phyloP scores from a whole-genome alignment of 331 rosid genomes.

The Cydonia oblonga region DNA sequence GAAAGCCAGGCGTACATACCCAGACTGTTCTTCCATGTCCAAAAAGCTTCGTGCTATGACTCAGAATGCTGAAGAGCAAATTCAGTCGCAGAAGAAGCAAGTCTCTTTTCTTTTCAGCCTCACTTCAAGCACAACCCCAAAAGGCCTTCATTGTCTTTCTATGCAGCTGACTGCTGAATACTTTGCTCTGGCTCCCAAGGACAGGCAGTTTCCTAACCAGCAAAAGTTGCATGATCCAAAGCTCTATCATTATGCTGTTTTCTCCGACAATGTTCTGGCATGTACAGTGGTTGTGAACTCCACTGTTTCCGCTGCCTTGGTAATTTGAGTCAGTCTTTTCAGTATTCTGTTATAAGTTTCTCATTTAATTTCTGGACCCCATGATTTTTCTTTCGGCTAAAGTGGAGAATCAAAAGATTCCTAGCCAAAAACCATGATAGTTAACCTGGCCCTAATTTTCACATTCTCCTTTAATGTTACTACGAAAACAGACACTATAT shows the following conservation, averaged over 20 bases:
- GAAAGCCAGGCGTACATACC: constrained; percentile 63
- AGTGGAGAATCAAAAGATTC: neutral
- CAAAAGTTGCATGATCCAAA: constrained; percentile 50
- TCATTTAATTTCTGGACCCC: neutral
- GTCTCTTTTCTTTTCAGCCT: constrained; percentile 55
- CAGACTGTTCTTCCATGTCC: constrained; percentile 71
- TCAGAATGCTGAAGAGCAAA: constrained; percentile 60
- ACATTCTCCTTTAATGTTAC: neutral
- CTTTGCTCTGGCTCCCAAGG: constrained; percentile 54
- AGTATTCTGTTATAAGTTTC: neutral
- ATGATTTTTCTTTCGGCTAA: neutral
- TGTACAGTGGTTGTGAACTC: constrained; percentile 91
- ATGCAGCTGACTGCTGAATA: constrained; percentile 77
- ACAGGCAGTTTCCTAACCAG: constrained; percentile 49
- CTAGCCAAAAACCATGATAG: neutral
- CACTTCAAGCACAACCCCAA: constrained; percentile 74
- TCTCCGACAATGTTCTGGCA: constrained; percentile 93
- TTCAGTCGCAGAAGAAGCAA: constrained; percentile 45
- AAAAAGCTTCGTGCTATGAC: constrained; percentile 82
- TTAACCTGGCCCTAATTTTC: neutral
- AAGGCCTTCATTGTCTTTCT: constrained; percentile 92
- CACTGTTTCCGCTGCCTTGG: constrained; percentile 69
- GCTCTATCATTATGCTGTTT: constrained; percentile 79
- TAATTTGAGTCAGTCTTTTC: constrained; percentile 14
- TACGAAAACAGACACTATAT: neutral